A percentile compares a stretch with the other conserved stretches of the same genome.
These are phyloP conservation scores for Biscogniauxia marginata DNA, from an alignment of 2,329 filamentous ascomycete genomes.

Conservation along the genomic window DNA sequence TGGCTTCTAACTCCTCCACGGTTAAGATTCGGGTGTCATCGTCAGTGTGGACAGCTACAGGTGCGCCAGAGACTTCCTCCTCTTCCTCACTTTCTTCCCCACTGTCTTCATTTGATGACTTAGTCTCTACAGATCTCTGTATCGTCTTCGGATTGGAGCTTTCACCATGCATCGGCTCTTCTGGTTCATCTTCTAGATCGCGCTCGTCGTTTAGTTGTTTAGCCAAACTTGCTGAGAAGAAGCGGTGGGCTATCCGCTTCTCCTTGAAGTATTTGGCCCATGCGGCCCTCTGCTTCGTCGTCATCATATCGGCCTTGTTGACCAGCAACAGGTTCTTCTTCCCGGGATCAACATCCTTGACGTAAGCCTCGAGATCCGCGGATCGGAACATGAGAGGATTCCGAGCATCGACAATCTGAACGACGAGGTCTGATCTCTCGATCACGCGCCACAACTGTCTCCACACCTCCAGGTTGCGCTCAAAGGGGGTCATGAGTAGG, in stretches of 20 bases:
- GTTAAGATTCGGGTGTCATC: constrained; percentile 79
- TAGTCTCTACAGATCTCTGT: constrained; percentile 23
- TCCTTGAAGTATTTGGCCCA: constrained; percentile 88
- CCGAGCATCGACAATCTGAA: constrained; percentile 96
- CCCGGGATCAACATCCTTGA: constrained; percentile 83
- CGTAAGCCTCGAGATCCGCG: constrained; percentile 89
- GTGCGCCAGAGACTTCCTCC: constrained; percentile 34
- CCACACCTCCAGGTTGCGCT: constrained; percentile 97
- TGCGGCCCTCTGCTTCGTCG: constrained; percentile 70
- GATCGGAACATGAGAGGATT: constrained; percentile 93
- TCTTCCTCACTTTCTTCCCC: constrained; percentile 39
- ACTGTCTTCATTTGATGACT: constrained; percentile 29
- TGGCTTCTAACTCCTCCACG: constrained; percentile 85
- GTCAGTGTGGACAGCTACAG: constrained; percentile 43
- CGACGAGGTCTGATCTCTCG: constrained; percentile 89
- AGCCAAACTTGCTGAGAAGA: constrained; percentile 92
- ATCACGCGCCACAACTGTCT: constrained; percentile 97
- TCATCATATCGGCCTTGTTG: constrained; percentile 99
- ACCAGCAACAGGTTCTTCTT: constrained; percentile 92
- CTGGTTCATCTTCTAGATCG: constrained; percentile 51
- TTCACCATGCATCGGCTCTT: constrained; percentile 34
- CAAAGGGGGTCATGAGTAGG: constrained; percentile 94
- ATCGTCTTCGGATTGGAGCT: constrained; percentile 34
- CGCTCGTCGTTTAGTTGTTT: constrained; percentile 82
- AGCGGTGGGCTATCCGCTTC: constrained; percentile 83